A percentile compares a stretch with the other conserved stretches of the same genome.
These are phyloP conservation scores for Sarocladium strictum DNA, from an alignment of 2,329 filamentous ascomycete species.

Conservation along the genomic window DNA sequence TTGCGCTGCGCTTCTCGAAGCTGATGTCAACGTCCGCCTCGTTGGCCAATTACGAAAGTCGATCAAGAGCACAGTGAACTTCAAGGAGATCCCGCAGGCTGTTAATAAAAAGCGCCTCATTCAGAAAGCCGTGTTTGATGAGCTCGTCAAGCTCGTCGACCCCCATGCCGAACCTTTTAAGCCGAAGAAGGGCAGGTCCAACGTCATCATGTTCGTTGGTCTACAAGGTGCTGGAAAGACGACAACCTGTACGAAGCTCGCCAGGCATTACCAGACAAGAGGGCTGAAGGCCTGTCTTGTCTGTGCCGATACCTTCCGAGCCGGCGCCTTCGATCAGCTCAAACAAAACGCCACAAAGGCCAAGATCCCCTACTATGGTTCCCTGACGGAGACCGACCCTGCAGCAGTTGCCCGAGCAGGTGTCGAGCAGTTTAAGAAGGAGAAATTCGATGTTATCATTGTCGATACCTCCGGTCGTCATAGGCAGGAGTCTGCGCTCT, in stretches of 20 bases:
- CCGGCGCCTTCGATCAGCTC: conserved; percentile 94
- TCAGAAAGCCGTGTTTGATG: conserved; percentile 95
- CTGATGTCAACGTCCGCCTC: conserved; percentile 94
- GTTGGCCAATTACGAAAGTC: conserved; percentile 88
- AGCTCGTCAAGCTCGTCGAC: conserved; percentile 91
- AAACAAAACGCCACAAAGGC: conserved; percentile 99
- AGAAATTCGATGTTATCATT: conserved; percentile 96
- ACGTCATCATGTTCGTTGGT: conserved; percentile 99
- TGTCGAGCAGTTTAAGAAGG: conserved; percentile 98
- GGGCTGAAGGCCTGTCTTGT: conserved; percentile 92
- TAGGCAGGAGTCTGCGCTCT: conserved; percentile 88
- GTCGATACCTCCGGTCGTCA: conserved; percentile 96
- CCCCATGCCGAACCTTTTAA: conserved; percentile 94
- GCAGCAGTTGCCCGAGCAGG: conserved; percentile 90
- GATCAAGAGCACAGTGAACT: conserved; percentile 86
- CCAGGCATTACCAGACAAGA: conserved; percentile 86
- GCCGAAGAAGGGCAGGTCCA: conserved; percentile 90
- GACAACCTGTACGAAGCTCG: conserved; percentile 95
- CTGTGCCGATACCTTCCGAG: conserved; percentile 97
- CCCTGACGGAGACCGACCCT: conserved; percentile 91
- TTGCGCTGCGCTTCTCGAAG: conserved; percentile 87
- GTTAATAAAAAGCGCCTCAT: conserved; percentile 99
- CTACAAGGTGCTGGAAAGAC: conserved; percentile 97
- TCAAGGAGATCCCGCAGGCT: conserved; percentile 82
- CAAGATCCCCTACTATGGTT: conserved; percentile 98